These are phyloP conservation scores for Rosa lucieae DNA, from an alignment of 306 rosid genomes.

Conservation along the genomic window DNA sequence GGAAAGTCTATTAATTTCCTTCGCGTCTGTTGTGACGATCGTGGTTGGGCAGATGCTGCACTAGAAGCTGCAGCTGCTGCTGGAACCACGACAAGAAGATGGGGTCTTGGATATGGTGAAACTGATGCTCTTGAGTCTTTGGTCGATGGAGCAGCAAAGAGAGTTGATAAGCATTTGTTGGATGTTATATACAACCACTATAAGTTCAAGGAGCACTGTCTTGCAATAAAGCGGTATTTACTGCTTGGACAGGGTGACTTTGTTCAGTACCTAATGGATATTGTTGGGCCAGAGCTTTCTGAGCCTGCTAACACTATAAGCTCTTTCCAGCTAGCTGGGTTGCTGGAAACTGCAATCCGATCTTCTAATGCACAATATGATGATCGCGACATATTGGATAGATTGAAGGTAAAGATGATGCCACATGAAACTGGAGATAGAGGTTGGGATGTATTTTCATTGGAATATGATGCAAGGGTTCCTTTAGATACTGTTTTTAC, in stretches of 20 bases:
- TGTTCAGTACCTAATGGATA: slow-evolving; percentile 95
- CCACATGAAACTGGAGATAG: slow-evolving; percentile 91
- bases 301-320: slow-evolving; percentile 94
- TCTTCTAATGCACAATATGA: slow-evolving; percentile 96
- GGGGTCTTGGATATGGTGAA: slow-evolving; percentile 89
- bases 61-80: slow-evolving; percentile 75
- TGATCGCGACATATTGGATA: slow-evolving; percentile 89
- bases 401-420: slow-evolving; percentile 94
- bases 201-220: slow-evolving; percentile 94
- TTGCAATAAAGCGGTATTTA: slow-evolving; percentile 88
- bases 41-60: slow-evolving; percentile 89
- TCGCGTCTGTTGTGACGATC: slow-evolving; percentile 93
- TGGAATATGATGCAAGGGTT: slow-evolving; percentile 90
- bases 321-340: slow-evolving; percentile 86
- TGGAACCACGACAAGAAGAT: slow-evolving; percentile 69
- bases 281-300: slow-evolving; percentile 94
- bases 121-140: slow-evolving; percentile 88
- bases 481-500: slow-evolving; percentile 92
- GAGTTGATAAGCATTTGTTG: slow-evolving; percentile 88
- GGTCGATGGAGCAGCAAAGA: slow-evolving; percentile 88
- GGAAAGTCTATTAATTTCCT: slow-evolving; percentile 96
- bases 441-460: slow-evolving; percentile 97
- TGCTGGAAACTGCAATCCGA: slow-evolving; percentile 88
- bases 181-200: slow-evolving; percentile 77
- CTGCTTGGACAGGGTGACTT: slow-evolving; percentile 96